Base-by-base conservation (phyloP, 441 rosid species). In the Corymbia calophylla region DNA sequence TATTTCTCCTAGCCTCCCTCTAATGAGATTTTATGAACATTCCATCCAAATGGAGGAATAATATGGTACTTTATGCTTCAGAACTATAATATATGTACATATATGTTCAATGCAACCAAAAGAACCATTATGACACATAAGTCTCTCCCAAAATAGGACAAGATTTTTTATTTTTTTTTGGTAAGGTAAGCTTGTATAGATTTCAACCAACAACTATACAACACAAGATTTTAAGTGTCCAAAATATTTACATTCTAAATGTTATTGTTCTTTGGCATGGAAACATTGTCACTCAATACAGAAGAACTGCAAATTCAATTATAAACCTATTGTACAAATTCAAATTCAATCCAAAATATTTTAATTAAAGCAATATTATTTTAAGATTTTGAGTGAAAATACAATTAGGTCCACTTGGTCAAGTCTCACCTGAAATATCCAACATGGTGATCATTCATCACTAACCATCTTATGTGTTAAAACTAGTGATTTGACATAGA, bases 401-500 rank as follows among this genome's bases (percentile, higher is more conserved):
- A 27, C 29, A 56, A 56, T 56, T 1, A 56, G 4, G 9, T 56
- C 60, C 3, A 8, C 29, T 12, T 27, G 4, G 13, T 55, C 58
- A 19, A 19, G 4, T 54, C 23, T 54, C 9, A 0, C 58, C 4
- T 3, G 4, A 54, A 54, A 54, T 54, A 19, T 54, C 58, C 0
- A 3, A 54, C 1, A 54, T 7, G 25, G 0, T 0, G 0, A 1
- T 54, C 25, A 54, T 6, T 3, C 44, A 54, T 7, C 0, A 19
- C 4, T 0, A 0, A 0, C 0, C 0, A 54, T 54, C 58, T 54
- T 54, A 54, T 1, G 0, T 54, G 23, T 54, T 23, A 54, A 0
- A 9, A 54, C 0, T 0, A 7, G 0, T 0, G 0, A 54, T 54
- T 0, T 19, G 9, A 54, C 4, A 0, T 54, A 23, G 4, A 54